A percentile compares a stretch with the other conserved stretches of the same genome.
Conservation (phyloP, 2,329 filamentous ascomycete species). For the Atkinsonella hypoxylon region DNA sequence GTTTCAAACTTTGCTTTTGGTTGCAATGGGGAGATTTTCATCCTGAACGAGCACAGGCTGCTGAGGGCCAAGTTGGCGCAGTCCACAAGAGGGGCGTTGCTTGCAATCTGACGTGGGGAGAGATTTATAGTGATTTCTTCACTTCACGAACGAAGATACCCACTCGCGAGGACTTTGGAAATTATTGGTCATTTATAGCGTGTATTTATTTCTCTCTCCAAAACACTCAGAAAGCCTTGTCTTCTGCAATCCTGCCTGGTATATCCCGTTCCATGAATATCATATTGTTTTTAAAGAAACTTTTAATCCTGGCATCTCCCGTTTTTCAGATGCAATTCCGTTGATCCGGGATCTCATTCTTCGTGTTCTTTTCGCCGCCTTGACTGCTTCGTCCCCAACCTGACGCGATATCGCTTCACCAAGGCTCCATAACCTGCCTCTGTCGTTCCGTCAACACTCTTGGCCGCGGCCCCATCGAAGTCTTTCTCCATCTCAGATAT, state of each 20-base stretch:
- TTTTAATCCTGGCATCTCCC: too few species aligned
- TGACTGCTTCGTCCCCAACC: too few species aligned
- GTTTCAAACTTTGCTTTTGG: conserved; percentile 38
- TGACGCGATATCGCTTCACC: not conserved
- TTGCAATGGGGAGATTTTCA: conserved; percentile 27
- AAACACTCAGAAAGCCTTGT: not conserved
- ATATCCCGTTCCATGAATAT: too few species aligned
- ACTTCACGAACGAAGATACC: too few species aligned
- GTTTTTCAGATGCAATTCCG: too few species aligned
- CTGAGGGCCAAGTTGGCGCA: conserved; percentile 21
- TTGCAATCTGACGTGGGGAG: conserved; percentile 4
- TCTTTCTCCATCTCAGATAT: not conserved
- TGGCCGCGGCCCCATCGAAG: not conserved
- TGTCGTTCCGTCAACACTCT: not conserved
- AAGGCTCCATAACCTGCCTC: not conserved
- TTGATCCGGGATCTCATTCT: too few species aligned
- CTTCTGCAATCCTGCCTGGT: not conserved
- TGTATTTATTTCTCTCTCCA: not conserved
- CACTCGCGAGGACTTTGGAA: too few species aligned
- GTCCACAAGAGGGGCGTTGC: conserved; percentile 11
- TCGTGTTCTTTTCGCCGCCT: too few species aligned
- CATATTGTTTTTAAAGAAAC: too few species aligned
- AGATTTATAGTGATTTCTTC: not conserved
- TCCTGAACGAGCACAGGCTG: conserved; percentile 34
- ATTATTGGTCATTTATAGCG: too few species aligned